Conservation (phyloP, 768 basidiomycete genomes). For the Boletus reticulatus region DNA sequence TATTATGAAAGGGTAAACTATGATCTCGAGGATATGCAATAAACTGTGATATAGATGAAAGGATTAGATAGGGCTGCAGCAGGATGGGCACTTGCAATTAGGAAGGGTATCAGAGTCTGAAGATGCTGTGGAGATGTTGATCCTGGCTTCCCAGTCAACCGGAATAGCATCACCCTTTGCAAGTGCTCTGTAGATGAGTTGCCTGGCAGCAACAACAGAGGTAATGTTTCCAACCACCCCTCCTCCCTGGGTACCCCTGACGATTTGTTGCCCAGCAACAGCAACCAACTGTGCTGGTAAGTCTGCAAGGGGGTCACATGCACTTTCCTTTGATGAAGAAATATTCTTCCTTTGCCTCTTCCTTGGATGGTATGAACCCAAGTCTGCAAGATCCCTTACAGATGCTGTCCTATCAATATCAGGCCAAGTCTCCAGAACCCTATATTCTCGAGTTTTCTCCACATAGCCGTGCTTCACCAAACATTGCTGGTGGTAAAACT, state of each 20-base stretch:
- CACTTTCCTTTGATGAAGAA: not conserved
- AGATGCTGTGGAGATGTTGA: slow-evolving; percentile 25
- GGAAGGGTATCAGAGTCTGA: slow-evolving; percentile 23
- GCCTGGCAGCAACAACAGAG: slow-evolving; percentile 45
- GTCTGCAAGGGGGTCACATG: slow-evolving; percentile 1
- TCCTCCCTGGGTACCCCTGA: slow-evolving; percentile 41
- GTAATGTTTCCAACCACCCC: slow-evolving; percentile 53
- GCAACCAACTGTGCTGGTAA: slow-evolving; percentile 41
- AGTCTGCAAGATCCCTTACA: not conserved
- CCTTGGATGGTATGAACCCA: not conserved
- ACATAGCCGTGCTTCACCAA: slow-evolving; percentile 31
- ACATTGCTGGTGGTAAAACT: slow-evolving; percentile 49
- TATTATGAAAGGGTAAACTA: not conserved
- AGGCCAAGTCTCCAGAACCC: slow-evolving; percentile 39
- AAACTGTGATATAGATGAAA: not conserved
- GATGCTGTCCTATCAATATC: slow-evolving; percentile 23
- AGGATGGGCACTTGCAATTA: slow-evolving; percentile 41
- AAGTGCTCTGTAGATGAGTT: slow-evolving; percentile 43
- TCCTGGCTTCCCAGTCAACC: slow-evolving; percentile 40
- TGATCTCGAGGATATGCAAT: not conserved
- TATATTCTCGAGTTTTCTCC: slow-evolving; percentile 20
- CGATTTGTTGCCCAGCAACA: slow-evolving; percentile 52
- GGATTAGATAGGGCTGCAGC: slow-evolving; percentile 41
- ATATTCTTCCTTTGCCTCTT: slow-evolving; percentile 14
- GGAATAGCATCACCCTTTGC: slow-evolving; percentile 26